A percentile compares a stretch with the other conserved stretches of the same genome.
Conservation (phyloP, 805 yeast genomes). For the Saccharomycopsis oosterbeekiorum region DNA sequence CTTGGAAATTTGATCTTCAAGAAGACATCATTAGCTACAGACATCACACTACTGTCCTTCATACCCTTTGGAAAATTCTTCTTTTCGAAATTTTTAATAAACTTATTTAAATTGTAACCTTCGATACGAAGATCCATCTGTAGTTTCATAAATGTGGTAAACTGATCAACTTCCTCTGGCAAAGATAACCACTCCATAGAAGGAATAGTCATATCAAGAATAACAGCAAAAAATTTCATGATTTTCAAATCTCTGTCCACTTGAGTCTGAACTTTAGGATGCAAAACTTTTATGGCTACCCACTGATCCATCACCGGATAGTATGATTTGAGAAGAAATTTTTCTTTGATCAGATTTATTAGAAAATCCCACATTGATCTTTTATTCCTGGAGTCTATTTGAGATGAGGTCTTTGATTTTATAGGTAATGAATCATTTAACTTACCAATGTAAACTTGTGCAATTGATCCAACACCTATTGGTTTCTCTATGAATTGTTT, state of each 20-base stretch:
- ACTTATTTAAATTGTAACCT: constrained; percentile 65
- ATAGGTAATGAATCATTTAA: constrained; percentile 29
- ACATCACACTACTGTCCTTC: constrained; percentile 1
- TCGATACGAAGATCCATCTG: constrained; percentile 89
- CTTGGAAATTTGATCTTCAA: constrained; percentile 60
- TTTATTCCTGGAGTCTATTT: constrained; percentile 26
- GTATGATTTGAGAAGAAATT: constrained; percentile 17
- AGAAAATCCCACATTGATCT: constrained; percentile 12
- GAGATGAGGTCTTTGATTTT: constrained; percentile 28
- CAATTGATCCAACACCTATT: constrained; percentile 96
- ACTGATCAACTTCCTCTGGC: constrained; percentile 90
- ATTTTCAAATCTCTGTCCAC: constrained; percentile 75
- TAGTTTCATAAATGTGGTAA: constrained; percentile 71
- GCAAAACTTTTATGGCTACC: constrained; percentile 89
- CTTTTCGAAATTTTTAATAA: constrained; percentile 56
- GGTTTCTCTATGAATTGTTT: constrained; percentile 69
- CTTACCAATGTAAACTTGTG: constrained; percentile 81
- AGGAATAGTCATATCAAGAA: constrained; percentile 58
- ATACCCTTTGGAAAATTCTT: constrained; percentile 21
- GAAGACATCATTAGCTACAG: neutral
- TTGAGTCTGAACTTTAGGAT: constrained; percentile 68
- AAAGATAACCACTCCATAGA: constrained; percentile 97
- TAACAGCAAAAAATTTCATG: constrained; percentile 69
- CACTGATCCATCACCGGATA: constrained; percentile 35
- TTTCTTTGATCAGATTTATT: constrained; percentile 25